Conservation (phyloP, 164 flowering plant genomes). For the Warburgia ugandensis region DNA sequence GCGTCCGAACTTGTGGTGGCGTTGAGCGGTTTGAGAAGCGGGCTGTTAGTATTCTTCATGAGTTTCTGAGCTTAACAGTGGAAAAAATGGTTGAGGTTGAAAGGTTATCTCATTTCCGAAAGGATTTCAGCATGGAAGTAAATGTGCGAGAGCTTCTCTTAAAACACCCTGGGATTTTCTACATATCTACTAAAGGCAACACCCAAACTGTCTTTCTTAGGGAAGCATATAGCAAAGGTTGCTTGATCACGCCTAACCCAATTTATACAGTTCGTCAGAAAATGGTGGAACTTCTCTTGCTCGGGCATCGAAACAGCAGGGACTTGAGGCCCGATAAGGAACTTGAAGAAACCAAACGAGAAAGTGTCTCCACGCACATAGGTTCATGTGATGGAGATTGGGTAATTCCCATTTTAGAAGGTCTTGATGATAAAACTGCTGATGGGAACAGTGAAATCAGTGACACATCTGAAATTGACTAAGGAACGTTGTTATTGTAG, state of each 20-base stretch:
- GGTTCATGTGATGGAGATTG: constrained; percentile 40
- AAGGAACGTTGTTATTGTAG: too few relatives aligned
- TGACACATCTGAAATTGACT: too few relatives aligned
- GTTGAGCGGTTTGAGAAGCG: constrained; percentile 72
- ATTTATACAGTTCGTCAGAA: constrained; percentile 56
- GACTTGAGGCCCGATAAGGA: constrained; percentile 22
- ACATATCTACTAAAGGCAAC: constrained; percentile 68
- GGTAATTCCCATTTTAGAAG: constrained; percentile 46
- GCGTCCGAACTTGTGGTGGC: constrained; percentile 47
- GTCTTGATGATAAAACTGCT: constrained; percentile 9
- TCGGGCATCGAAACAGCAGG: constrained; percentile 43
- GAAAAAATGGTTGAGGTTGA: constrained; percentile 82
- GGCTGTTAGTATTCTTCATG: constrained; percentile 74
- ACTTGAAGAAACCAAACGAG: constrained; percentile 11
- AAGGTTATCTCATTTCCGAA: constrained; percentile 61
- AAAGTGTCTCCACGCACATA: constrained; percentile 4
- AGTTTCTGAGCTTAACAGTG: constrained; percentile 68
- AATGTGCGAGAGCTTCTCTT: constrained; percentile 73
- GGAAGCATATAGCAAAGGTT: constrained; percentile 68
- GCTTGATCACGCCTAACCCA: constrained; percentile 52
- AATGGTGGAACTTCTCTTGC: constrained; percentile 66
- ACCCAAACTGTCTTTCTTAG: constrained; percentile 62
- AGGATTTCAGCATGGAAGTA: constrained; percentile 61
- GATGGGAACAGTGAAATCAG: neutral
- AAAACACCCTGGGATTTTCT: constrained; percentile 88